Evolutionary conservation across 2,329 filamentous ascomycete genomes (phyloP), one percentile per base, ranked within the genome.

Genomic region (Colletotrichum sublineola): DNA sequence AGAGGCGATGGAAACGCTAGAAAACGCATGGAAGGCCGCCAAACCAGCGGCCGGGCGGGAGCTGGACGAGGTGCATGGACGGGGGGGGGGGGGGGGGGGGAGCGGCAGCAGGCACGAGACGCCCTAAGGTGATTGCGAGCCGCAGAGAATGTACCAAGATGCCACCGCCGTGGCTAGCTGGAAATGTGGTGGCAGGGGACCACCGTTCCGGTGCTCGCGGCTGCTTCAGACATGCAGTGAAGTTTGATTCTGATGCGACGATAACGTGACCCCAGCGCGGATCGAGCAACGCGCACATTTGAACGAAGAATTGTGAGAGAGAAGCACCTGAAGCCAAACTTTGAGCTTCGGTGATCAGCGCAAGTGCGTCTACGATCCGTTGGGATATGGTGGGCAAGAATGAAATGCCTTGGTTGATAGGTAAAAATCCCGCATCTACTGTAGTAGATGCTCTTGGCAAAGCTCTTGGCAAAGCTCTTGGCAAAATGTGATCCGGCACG

Each of bases 391-490:
- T 36, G 14, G 18, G 58, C 48, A 63, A 40, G 31, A 68, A 55
- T 48, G 31, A n/a, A 20, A n/a, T n/a, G 20, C 38, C 50, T 48
- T 36, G 55, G 31, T 24, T 40, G 18, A 52, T 42, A 20, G 33
- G 18, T 36, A 70, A 70, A 70, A 65, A 70, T 69, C 48, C 66
- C 70, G 48, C 70, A 73, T 65, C 48, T 65, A 24, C 24, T 24
- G 24, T 24, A 24, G 24, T 24, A 55, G 55, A 46, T 40, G 24
- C 44, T 61, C 70, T 73, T 73, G 24, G 24, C 24, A 24, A 24
- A 24, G 24, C 44, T 61, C 70, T 73, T 73, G 24, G 24, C 24
- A 24, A 24, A 24, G 24, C 44, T 61, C 70, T 73, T 73, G 70
- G 70, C 70, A 48, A 48, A 61, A 42, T 55, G 48, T 50, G 46